Evolutionary conservation across 2,329 filamentous ascomycete genomes (phyloP).

Genomic region (Calonectria ilicicola): DNA sequence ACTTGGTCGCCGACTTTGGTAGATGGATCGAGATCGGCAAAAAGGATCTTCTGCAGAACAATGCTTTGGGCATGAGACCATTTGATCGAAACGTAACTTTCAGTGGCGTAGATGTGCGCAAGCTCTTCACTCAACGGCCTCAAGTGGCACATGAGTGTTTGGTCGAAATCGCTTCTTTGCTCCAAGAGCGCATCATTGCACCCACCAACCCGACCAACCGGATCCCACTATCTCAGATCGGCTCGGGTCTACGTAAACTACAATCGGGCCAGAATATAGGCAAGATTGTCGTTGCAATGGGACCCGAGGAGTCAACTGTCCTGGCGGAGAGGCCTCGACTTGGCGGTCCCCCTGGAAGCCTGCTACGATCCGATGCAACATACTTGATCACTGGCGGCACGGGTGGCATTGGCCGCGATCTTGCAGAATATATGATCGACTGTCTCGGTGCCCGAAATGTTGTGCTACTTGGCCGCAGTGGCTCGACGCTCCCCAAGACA

Average conservation of each 20-base stretch:
- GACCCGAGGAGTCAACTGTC: not conserved
- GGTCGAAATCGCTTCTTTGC: not conserved
- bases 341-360: not conserved
- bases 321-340: constrained; percentile 1
- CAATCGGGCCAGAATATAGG: constrained; percentile 1
- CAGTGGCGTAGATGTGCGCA: not conserved
- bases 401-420: constrained; percentile 58
- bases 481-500: not conserved
- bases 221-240: not conserved
- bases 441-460: constrained; percentile 56
- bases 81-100: constrained; percentile 7
- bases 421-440: constrained; percentile 59
- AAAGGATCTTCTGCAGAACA: not conserved
- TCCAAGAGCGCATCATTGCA: not conserved
- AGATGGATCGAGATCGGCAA: not conserved
- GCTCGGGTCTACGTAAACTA: not conserved
- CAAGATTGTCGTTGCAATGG: constrained; percentile 1
- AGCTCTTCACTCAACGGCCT: not conserved
- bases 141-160: not conserved
- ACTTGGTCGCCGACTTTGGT: constrained; percentile 4
- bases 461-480: constrained; percentile 48
- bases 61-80: not conserved
- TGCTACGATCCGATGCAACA: constrained; percentile 3
- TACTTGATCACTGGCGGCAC: constrained; percentile 61
- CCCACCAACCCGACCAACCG: not conserved